These are phyloP conservation scores for Carex arenaria DNA, from an alignment of 202 grass and related monocot species.

Conservation along the genomic window DNA sequence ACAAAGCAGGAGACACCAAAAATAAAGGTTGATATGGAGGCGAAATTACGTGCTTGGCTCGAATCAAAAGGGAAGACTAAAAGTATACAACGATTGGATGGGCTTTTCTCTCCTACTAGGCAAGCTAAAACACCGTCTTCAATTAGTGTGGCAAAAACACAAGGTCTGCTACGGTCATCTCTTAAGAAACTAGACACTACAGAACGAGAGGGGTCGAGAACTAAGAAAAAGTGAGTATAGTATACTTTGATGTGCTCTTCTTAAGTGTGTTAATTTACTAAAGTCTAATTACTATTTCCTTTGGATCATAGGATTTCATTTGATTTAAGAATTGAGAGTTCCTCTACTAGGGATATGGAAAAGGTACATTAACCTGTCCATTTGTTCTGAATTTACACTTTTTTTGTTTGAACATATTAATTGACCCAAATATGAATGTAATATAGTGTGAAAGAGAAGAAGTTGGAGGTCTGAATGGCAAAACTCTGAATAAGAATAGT, in stretches of 20 bases:
- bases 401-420: slow-evolving; percentile 5
- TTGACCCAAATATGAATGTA: background rate
- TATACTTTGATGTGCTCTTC: slow-evolving; percentile 15
- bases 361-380: slow-evolving; percentile 14
- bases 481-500: slow-evolving; percentile 1
- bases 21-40: slow-evolving; percentile 85
- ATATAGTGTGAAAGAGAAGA: slow-evolving; percentile 23
- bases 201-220: slow-evolving; percentile 35
- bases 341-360: background rate
- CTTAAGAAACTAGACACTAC: slow-evolving; percentile 34
- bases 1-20: slow-evolving; percentile 68
- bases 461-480: background rate
- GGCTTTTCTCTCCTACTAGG: slow-evolving; percentile 42
- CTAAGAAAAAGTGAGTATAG: slow-evolving; percentile 71
- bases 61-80: slow-evolving; percentile 82
- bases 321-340: slow-evolving; percentile 27
- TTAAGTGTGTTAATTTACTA: background rate
- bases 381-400: background rate
- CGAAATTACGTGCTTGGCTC: slow-evolving; percentile 72
- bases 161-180: slow-evolving; percentile 31
- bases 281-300: slow-evolving; percentile 28
- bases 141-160: slow-evolving; percentile 41
- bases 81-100: slow-evolving; percentile 55
- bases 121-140: slow-evolving; percentile 46
- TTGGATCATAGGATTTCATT: slow-evolving; percentile 59